These are phyloP conservation scores for Anthracocystis setariae DNA, from an alignment of 1,284 basidiomycete genomes.

Conservation along the genomic window DNA sequence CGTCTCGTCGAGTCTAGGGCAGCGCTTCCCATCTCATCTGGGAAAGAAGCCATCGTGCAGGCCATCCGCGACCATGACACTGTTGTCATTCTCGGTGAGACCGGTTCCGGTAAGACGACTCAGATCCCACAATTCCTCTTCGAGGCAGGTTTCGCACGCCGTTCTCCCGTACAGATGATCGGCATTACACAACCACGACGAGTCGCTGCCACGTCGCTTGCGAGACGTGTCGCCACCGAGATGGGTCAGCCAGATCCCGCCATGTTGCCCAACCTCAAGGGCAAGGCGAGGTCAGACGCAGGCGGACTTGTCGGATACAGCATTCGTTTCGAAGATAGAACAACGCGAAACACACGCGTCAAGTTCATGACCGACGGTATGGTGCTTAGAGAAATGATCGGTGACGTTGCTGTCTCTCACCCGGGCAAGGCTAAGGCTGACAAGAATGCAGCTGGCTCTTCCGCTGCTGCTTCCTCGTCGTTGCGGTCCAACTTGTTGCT, in stretches of 20 bases:
- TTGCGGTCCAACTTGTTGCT: conserved; percentile 72
- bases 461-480: conserved; percentile 1
- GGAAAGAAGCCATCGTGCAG: conserved; percentile 48
- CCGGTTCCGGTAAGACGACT: conserved; percentile 97
- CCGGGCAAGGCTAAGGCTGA: neutral
- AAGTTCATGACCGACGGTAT: conserved; percentile 98
- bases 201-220: conserved; percentile 92
- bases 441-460: neutral
- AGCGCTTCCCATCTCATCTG: conserved; percentile 58
- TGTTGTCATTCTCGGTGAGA: conserved; percentile 91
- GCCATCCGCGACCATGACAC: conserved; percentile 78
- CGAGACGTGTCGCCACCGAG: conserved; percentile 86
- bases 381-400: conserved; percentile 88
- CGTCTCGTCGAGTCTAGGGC: conserved; percentile 40
- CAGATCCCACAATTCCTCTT: conserved; percentile 73
- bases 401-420: conserved; percentile 12
- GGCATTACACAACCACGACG: conserved; percentile 85
- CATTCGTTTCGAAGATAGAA: conserved; percentile 91
- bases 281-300: conserved; percentile 27
- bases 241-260: conserved; percentile 72
- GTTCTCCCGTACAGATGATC: conserved; percentile 70
- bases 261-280: conserved; percentile 24
- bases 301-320: conserved; percentile 83
- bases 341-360: conserved; percentile 77
- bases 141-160: conserved; percentile 72